A percentile compares a stretch with the other conserved stretches of the same genome.
phyloP scores from a whole-genome alignment of 1,139 yeast genomes.

The Yamadazyma atmosphaerica region DNA sequence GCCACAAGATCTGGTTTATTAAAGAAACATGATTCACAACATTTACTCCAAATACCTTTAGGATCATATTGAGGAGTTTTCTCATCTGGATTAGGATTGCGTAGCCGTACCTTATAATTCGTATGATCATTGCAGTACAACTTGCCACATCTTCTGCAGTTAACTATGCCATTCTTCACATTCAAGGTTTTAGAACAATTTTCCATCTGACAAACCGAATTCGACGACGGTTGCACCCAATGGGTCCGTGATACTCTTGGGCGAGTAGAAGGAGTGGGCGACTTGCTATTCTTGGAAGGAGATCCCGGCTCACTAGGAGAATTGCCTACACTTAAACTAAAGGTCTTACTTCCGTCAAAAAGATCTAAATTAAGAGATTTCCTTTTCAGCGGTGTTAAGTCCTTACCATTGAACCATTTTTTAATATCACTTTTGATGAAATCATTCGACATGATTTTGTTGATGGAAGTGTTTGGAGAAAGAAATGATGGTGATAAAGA shows the following conservation, averaged over 20 bases:
- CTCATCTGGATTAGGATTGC: conserved; percentile 34
- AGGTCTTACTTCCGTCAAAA: conserved; percentile 36
- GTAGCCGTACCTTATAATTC: conserved; percentile 45
- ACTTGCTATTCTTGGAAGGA: conserved; percentile 5
- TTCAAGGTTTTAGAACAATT: conserved; percentile 43
- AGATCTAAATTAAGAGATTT: conserved; percentile 34
- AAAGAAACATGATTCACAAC: conserved; percentile 64
- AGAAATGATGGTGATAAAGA: conserved; percentile 2
- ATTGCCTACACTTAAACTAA: conserved; percentile 25
- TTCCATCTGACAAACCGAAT: conserved; percentile 30
- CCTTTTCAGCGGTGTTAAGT: conserved; percentile 17
- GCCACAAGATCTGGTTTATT: conserved; percentile 55
- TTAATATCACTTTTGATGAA: conserved; percentile 21
- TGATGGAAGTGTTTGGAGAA: conserved; percentile 6
- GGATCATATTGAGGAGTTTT: conserved; percentile 37
- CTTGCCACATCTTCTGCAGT: conserved; percentile 72
- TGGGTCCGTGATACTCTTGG: conserved; percentile 51
- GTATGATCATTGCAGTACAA: conserved; percentile 71
- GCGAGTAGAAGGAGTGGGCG: conserved; percentile 11
- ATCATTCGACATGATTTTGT: conserved; percentile 19
- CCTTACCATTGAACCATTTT: conserved; percentile 22
- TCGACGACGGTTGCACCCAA: conserved; percentile 56
- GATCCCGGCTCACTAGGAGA: conserved; percentile 5
- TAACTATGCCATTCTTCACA: conserved; percentile 52
- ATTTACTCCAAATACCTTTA: conserved; percentile 65